Conservation (phyloP, 2,329 filamentous ascomycete genomes). For the Botrytis aclada region DNA sequence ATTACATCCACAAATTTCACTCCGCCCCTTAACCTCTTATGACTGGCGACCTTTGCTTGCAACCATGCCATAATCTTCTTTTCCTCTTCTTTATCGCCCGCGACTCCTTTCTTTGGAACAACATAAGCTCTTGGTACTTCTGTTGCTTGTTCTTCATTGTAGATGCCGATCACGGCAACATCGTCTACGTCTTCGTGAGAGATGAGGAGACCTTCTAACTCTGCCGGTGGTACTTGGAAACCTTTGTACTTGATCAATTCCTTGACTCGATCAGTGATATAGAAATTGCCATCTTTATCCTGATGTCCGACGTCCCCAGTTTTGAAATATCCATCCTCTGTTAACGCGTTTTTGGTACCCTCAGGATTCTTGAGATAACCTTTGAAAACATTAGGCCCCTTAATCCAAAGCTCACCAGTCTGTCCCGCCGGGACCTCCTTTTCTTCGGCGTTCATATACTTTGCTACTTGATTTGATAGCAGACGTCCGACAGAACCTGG, state of each 20-base stretch:
- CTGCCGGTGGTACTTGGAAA: conserved; percentile 67
- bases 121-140: conserved; percentile 68
- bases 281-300: conserved; percentile 74
- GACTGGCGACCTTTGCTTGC: conserved; percentile 55
- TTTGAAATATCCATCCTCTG: conserved; percentile 70
- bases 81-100: conserved; percentile 28
- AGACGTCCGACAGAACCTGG: conserved; percentile 78
- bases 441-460: conserved; percentile 67
- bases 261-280: conserved; percentile 82
- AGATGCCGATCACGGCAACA: conserved; percentile 60
- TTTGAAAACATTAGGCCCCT: conserved; percentile 59
- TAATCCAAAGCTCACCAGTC: conserved; percentile 69
- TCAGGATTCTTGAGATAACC: conserved; percentile 58
- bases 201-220: conserved; percentile 52
- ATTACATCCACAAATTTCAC: conserved; percentile 62
- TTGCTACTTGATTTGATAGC: conserved; percentile 75
- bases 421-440: conserved; percentile 59
- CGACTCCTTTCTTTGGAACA: conserved; percentile 43
- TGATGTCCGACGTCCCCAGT: conserved; percentile 82
- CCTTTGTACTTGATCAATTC: conserved; percentile 64
- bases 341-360: conserved; percentile 66
- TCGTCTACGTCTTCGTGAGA: conserved; percentile 49
- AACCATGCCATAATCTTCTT: conserved; percentile 56
- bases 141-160: conserved; percentile 58
- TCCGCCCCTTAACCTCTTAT: conserved; percentile 69